Evolutionary conservation across 2,329 filamentous ascomycete genomes (phyloP), one percentile per base, ranked within the genome.

Genomic region (Aspergillus fumigatiaffinis): DNA sequence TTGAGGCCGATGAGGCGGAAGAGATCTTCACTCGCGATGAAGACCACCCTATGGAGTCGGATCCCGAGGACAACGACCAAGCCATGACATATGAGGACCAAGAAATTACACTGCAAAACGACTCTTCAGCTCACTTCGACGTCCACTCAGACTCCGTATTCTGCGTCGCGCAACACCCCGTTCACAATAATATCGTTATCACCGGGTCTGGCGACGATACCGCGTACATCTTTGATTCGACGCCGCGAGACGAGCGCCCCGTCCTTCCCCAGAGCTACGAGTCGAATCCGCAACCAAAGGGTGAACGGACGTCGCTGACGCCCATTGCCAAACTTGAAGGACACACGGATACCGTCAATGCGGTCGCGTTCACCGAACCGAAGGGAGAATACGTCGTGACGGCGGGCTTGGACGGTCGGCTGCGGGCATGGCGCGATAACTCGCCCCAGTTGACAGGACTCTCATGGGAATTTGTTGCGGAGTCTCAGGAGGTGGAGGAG

Each of bases 41-140:
- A 53, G 82, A 96, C 71, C 82, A 90, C 54, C 84, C 84, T 47
- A 96, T 96, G 91, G 91, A 93, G 58, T 85, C 87, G 54, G 88
- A 90, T 29, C 82, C 81, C 48, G 84, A 83, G 49, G 80, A 80
- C 48, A 82, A 76, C 28, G 82, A 83, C 53, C 77, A 80, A 38
- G 77, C 80, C 28, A 83, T 87, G 65, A 62, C 53, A 46, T 68
- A 64, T 52, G 71, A 75, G 55, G 75, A 80, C 52, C 79, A 88
- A 72, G 91, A 94, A 73, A 86, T 97, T 46, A 78, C 85, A 46
- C 82, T 97, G 6, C 86, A 94, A 61, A 99, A 97, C 80, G 93
- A 99, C 81, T 95, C 91, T 63, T 82, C 88, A 64, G 93, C 91
- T 59, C 93, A 96, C 80, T 97, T 97, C 71, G 94, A 97, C 79